phyloP scores from a whole-genome alignment of 1,284 basidiomycete genomes.

The Mrakiaceae sp. region DNA sequence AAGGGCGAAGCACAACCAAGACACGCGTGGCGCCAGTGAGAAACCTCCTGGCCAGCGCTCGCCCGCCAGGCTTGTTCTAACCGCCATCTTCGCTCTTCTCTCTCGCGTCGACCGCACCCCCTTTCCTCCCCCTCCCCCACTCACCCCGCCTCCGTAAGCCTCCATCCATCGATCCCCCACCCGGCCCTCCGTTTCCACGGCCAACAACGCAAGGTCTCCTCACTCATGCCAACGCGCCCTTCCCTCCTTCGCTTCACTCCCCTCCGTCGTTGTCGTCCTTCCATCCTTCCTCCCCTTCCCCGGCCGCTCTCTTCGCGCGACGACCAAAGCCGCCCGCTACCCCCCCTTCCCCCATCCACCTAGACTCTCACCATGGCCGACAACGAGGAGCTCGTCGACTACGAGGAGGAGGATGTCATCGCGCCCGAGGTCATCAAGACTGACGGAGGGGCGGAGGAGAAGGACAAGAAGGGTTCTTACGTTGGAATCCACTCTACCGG shows the following conservation, averaged over 20 bases:
- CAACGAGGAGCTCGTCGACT: constrained; percentile 69
- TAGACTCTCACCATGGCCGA: constrained; percentile 35
- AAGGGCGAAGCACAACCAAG: too few species aligned
- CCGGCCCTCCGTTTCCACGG: too few species aligned
- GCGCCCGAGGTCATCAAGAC: constrained; percentile 36
- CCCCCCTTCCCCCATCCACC: neutral
- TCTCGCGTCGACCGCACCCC: neutral
- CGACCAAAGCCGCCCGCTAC: neutral
- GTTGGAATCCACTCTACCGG: constrained; percentile 95
- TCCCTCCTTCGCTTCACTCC: neutral
- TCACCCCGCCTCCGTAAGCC: neutral
- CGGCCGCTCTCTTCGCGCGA: neutral
- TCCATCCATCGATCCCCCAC: too few species aligned
- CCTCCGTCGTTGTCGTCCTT: neutral
- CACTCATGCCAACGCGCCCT: neutral
- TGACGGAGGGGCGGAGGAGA: constrained; percentile 50
- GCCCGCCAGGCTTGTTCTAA: too few species aligned
- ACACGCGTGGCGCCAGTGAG: too few species aligned
- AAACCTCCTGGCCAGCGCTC: too few species aligned
- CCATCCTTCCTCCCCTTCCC: neutral
- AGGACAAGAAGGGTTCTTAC: constrained; percentile 85
- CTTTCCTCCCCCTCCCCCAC: neutral
- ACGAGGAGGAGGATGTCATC: constrained; percentile 86
- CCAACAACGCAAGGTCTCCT: too few species aligned
- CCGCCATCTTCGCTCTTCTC: neutral